A percentile compares a stretch with the other conserved stretches of the same genome.
These are phyloP conservation scores for Aureobasidium uvarum DNA, from an alignment of 2,329 filamentous ascomycete species.

Conservation along the genomic window DNA sequence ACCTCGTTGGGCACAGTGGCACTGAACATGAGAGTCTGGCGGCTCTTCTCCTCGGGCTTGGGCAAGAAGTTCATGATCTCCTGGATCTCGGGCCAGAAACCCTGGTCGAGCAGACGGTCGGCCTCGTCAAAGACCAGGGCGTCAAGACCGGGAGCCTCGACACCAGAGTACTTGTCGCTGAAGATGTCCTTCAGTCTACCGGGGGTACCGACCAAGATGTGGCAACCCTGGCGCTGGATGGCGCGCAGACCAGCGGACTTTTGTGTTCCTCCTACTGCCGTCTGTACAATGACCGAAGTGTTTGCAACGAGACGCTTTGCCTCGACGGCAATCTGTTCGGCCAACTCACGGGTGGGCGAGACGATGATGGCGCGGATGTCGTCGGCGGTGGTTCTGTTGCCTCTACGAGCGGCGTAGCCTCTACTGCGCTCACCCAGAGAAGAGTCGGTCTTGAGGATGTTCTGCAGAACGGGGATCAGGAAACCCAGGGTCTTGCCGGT, in stretches of 20 bases:
- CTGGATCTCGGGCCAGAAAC: conserved; percentile 51
- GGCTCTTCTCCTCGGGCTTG: conserved; percentile 58
- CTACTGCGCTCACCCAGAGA: conserved; percentile 52
- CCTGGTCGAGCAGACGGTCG: conserved; percentile 63
- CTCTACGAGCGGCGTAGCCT: not conserved
- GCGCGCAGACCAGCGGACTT: conserved; percentile 66
- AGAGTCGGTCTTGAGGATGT: conserved; percentile 65
- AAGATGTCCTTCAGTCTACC: conserved; percentile 83
- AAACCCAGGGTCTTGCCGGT: conserved; percentile 97
- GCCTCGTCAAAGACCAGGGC: conserved; percentile 65
- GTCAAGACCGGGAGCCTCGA: conserved; percentile 62
- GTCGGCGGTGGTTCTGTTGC: conserved; percentile 41
- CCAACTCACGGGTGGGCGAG: conserved; percentile 62
- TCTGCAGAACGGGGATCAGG: conserved; percentile 79
- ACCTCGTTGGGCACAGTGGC: conserved; percentile 87
- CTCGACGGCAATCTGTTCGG: conserved; percentile 67
- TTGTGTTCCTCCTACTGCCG: conserved; percentile 87
- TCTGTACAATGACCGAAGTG: conserved; percentile 68
- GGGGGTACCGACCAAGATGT: conserved; percentile 86
- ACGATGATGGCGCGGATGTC: conserved; percentile 62
- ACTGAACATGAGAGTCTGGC: conserved; percentile 93
- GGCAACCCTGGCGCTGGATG: conserved; percentile 74
- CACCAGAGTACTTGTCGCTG: conserved; percentile 60
- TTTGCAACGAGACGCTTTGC: conserved; percentile 63
- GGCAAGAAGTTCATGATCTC: conserved; percentile 59